These are phyloP conservation scores for Phytophthora sansomeana DNA, from an alignment of 352 stramenopile genomes.

Conservation along the genomic window DNA sequence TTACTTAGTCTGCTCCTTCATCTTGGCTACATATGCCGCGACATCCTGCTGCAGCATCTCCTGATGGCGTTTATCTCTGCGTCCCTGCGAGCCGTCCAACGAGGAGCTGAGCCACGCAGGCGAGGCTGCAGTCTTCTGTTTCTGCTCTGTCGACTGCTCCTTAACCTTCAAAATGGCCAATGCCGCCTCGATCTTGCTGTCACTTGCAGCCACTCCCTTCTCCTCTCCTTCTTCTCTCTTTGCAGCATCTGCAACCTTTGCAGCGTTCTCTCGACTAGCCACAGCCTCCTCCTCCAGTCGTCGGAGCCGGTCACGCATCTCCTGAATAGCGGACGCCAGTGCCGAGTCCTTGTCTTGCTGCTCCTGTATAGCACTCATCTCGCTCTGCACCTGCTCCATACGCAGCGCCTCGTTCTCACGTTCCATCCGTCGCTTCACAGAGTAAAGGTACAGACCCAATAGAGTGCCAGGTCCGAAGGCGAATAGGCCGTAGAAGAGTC, in stretches of 20 bases:
- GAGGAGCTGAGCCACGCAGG: slow-evolving; percentile 25
- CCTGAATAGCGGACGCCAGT: slow-evolving; percentile 61
- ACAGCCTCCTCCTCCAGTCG: slow-evolving; percentile 58
- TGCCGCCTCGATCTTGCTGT: slow-evolving; percentile 51
- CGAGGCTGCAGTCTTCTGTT: slow-evolving; percentile 2
- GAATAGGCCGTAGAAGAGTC: slow-evolving; percentile 72
- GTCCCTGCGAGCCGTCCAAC: slow-evolving; percentile 54
- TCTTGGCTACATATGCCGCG: slow-evolving; percentile 46
- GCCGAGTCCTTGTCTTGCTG: slow-evolving; percentile 61
- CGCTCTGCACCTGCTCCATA: slow-evolving; percentile 48
- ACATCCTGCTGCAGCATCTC: slow-evolving; percentile 60
- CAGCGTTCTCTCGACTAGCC: slow-evolving; percentile 36
- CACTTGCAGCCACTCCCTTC: slow-evolving; percentile 21
- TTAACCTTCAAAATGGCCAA: slow-evolving; percentile 33
- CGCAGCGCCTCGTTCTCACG: slow-evolving; percentile 66
- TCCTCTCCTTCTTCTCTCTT: slow-evolving; percentile 3
- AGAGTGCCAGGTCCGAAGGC: slow-evolving; percentile 73
- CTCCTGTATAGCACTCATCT: slow-evolving; percentile 50
- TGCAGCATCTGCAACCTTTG: slow-evolving; percentile 18
- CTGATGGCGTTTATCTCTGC: slow-evolving; percentile 57
- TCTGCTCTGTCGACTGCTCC: slow-evolving; percentile 14
- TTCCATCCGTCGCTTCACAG: slow-evolving; percentile 76
- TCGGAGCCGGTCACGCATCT: slow-evolving; percentile 65
- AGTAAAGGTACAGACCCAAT: slow-evolving; percentile 74
- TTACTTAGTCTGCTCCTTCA: slow-evolving; percentile 31